phyloP scores from a whole-genome alignment of 805 yeast genomes.

The Candida namnaoensis region DNA sequence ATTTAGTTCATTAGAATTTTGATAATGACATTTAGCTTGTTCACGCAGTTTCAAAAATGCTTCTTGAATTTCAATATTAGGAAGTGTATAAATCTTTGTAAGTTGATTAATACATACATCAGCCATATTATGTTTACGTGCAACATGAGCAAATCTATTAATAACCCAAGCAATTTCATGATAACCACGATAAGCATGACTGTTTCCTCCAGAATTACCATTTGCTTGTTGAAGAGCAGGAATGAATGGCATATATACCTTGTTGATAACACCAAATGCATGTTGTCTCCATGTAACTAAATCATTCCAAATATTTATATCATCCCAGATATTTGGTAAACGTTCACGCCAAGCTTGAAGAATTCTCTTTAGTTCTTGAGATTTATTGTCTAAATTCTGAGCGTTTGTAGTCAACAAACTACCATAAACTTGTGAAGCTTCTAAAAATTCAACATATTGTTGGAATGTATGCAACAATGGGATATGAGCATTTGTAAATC shows the following conservation, averaged over 20 bases:
- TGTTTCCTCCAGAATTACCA: slow-evolving; percentile 65
- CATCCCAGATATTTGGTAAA: slow-evolving; percentile 95
- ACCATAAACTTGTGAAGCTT: slow-evolving; percentile 90
- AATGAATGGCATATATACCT: slow-evolving; percentile 86
- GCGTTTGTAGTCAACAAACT: slow-evolving; percentile 85
- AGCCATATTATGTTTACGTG: slow-evolving; percentile 92
- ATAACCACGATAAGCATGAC: slow-evolving; percentile 94
- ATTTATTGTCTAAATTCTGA: slow-evolving; percentile 83
- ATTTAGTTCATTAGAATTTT: slow-evolving; percentile 79
- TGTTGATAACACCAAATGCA: slow-evolving; percentile 92
- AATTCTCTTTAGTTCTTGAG: slow-evolving; percentile 91
- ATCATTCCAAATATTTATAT: slow-evolving; percentile 96
- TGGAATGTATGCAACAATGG: slow-evolving; percentile 91
- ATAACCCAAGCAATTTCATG: slow-evolving; percentile 99
- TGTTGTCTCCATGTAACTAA: slow-evolving; percentile 98
- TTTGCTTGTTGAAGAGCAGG: slow-evolving; percentile 73
- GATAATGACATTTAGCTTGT: slow-evolving; percentile 96
- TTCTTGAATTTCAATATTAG: slow-evolving; percentile 96
- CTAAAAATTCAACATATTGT: slow-evolving; percentile 95
- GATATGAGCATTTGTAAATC: slow-evolving; percentile 75
- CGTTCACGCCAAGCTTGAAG: slow-evolving; percentile 98
- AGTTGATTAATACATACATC: slow-evolving; percentile 92
- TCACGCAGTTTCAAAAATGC: slow-evolving; percentile 93
- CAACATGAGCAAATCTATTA: slow-evolving; percentile 96
- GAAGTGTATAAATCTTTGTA: slow-evolving; percentile 89